phyloP scores from a whole-genome alignment of 495 filamentous ascomycete genomes.

The Pseudotulostoma volvatum region DNA sequence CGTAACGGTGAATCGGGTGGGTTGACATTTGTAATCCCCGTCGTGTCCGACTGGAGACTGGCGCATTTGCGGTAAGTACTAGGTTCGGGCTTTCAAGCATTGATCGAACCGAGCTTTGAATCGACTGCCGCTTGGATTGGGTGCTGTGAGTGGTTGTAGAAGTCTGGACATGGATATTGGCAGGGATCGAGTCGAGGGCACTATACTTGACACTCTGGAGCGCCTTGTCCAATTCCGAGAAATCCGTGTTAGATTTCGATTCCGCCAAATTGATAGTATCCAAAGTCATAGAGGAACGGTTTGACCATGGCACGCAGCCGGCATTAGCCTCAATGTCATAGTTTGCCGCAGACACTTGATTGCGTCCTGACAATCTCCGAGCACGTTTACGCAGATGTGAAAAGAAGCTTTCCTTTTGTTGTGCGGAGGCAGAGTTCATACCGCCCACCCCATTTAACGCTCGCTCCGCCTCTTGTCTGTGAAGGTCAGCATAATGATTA shows the following conservation, averaged over 20 bases:
- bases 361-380: conserved; percentile 76
- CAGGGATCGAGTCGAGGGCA: conserved; percentile 34
- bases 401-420: conserved; percentile 87
- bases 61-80: conserved; percentile 35
- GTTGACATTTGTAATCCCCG: conserved; percentile 62
- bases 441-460: conserved; percentile 71
- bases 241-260: conserved; percentile 30
- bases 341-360: conserved; percentile 56
- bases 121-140: conserved; percentile 50
- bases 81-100: conserved; percentile 45
- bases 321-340: conserved; percentile 88
- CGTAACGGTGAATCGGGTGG: conserved; percentile 62
- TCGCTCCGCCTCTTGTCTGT: conserved; percentile 80
- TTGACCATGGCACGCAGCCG: conserved; percentile 76
- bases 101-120: conserved; percentile 46
- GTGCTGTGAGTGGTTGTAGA: conserved; percentile 33
- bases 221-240: conserved; percentile 60
- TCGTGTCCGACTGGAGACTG: conserved; percentile 70
- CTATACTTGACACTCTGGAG: conserved; percentile 53
- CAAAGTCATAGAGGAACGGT: conserved; percentile 68
- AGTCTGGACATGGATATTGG: conserved; percentile 32
- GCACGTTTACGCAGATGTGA: conserved; percentile 92
- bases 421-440: conserved; percentile 43
- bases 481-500: conserved; percentile 75
- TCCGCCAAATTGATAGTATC: conserved; percentile 41